Evolutionary conservation across 2,329 filamentous ascomycete species (phyloP), one percentile per base, ranked within the genome.

Genomic region (Aspergillus neotritici): DNA sequence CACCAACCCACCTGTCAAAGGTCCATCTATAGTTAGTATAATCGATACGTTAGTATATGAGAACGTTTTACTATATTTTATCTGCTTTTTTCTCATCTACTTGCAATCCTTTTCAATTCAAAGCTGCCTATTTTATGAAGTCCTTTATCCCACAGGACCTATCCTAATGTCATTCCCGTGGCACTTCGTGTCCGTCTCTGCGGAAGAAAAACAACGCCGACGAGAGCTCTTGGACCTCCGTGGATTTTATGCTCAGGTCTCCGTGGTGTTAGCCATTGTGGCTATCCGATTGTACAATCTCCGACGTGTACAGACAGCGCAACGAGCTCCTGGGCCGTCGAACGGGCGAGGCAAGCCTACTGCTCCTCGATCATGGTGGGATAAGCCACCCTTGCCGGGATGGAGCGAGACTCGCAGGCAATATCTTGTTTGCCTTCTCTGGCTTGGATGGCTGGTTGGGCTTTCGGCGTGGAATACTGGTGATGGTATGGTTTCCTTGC

Each of bases 191-290:
- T 66, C 67, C n/a, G 64, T 79, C 17, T 67, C 69, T 10, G 61
- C 72, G 11, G 64, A 70, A 17, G 72, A 80, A 50, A 70, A 73
- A 42, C 63, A 73, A 36, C 66, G 69, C 17, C 70, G 79, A 30
- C 69, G 78, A 29, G 63, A 71, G 16, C 57, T 75, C 16, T 70
- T 83, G n/a, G 73, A 80, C 53, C 63, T 64, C 38, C 77, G 79
- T 41, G 78, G 76, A 6, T 60, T 68, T n/a, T 62, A 76, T 31
- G 79, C 78, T 12, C 78, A 82, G 57, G 61, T 71, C 48, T 79
- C 78, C 1, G 67, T 74, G 4, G 46, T 80, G 7, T 49, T 73
- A 4, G 62, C 74, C 11, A 55, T 71, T 17, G 52, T 78, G 11
- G 50, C 67, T 3, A 46, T 70, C 3, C 69, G 57, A n/a, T 17